Evolutionary conservation across 305 asterid genomes (phyloP), one percentile per base, ranked within the genome.

Genomic region (Solanum hybrid): DNA sequence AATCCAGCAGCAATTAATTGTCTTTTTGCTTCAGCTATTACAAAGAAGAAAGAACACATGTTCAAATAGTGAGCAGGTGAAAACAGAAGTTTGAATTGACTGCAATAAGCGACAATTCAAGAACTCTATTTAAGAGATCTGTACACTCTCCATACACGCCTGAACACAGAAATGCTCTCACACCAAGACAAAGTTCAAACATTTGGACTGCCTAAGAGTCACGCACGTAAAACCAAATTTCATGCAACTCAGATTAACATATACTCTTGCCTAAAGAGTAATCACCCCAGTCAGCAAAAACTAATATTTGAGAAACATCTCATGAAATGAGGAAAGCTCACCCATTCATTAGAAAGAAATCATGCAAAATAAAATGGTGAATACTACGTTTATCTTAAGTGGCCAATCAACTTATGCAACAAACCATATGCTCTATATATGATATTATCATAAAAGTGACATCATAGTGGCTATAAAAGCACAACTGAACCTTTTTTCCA

Each of bases 1-100:
- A 97, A 97, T 88, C 99, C 99, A 92, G 99, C 98, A 24, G 97
- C 97, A 89, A 96, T 78, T 26, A 97, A 93, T 89, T 96, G 99
- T 51, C 94, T 91, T 92, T 95, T 97, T 77, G 99, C 99, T 96
- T 97, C 99, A 92, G 99, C 99, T 97, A 89, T 90, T 33, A 90
- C 86, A 34, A 90, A 89, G 90, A 37, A 31, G 87, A 89, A 67
- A 87, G 42, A 87, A 67, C 40, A 73, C 42, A 26, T 16, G 89
- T 74, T 87, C 24, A 87, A 73, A 84, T 84, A 29, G 88, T 5
- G 31, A 29, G 42, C 42, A 84, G 42, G 31, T 84, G 88, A 84
- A 84, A 51, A 36, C 28, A 84, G 46, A 84, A 84, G 75, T 20
- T 69, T 20, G 75, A 84, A 57, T 84, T 51, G 31, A 20, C 42